A percentile compares a stretch with the other conserved stretches of the same genome.
These are phyloP conservation scores for Russula emetica DNA, from an alignment of 768 basidiomycete genomes.

Conservation along the genomic window DNA sequence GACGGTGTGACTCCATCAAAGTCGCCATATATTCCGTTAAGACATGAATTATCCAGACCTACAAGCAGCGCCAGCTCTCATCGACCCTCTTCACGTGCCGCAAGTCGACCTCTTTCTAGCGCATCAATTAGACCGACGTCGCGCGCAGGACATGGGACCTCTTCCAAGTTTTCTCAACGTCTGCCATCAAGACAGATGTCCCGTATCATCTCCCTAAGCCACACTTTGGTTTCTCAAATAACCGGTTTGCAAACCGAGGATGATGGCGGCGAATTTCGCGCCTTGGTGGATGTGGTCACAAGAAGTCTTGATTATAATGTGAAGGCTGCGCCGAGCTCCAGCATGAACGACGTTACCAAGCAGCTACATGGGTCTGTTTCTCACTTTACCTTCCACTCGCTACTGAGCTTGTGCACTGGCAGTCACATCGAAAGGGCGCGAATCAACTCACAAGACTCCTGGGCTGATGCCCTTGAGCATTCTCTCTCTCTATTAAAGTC, in stretches of 20 bases:
- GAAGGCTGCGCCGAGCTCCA: conserved; percentile 55
- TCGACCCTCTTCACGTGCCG: conserved; percentile 42
- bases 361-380: conserved; percentile 51
- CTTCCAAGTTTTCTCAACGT: conserved; percentile 42
- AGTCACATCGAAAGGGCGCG: conserved; percentile 66
- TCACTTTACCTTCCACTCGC: not conserved
- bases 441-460: conserved; percentile 56
- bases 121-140: conserved; percentile 33
- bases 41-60: conserved; percentile 40
- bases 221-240: conserved; percentile 52
- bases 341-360: conserved; percentile 52
- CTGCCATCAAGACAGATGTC: conserved; percentile 48
- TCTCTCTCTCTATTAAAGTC: conserved; percentile 49
- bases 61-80: conserved; percentile 47
- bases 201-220: conserved; percentile 51
- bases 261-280: conserved; percentile 44
- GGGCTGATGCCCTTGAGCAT: conserved; percentile 57
- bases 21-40: conserved; percentile 27
- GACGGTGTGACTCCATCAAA: conserved; percentile 3
- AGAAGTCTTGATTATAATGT: conserved; percentile 55
- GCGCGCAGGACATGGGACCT: conserved; percentile 32
- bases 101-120: conserved; percentile 37
- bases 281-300: conserved; percentile 51
- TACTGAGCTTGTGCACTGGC: conserved; percentile 25
- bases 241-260: conserved; percentile 46